Conservation (phyloP, 2,329 filamentous ascomycete species). For the Colletotrichum cuscutae region DNA sequence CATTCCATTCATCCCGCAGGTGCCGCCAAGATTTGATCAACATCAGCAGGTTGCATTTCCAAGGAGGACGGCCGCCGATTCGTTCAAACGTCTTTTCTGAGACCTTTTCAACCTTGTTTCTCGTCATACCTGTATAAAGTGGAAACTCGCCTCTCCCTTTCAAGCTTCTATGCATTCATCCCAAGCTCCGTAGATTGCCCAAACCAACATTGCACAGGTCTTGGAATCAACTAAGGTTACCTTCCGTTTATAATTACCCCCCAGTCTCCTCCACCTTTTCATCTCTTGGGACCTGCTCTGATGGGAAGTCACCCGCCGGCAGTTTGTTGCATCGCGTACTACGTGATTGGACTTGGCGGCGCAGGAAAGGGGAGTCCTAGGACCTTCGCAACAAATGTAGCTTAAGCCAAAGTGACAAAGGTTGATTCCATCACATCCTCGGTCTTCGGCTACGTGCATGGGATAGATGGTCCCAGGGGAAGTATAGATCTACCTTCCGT, state of each 20-base stretch:
- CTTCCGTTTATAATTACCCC: conserved; percentile 8
- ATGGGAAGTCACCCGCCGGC: conserved; percentile 31
- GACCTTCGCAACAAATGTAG: not conserved
- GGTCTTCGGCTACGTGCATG: not conserved
- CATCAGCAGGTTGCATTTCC: conserved; percentile 11
- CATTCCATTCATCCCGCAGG: not conserved
- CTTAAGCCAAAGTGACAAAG: too few relatives aligned
- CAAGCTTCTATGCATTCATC: too few relatives aligned
- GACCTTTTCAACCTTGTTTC: not conserved
- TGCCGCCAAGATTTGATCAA: conserved; percentile 19
- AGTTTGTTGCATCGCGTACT: conserved; percentile 34
- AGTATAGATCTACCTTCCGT: not conserved
- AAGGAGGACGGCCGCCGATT: not conserved
- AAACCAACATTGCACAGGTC: not conserved
- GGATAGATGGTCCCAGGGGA: not conserved
- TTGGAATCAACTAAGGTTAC: not conserved
- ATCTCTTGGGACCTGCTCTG: conserved; percentile 32
- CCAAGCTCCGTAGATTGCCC: not conserved
- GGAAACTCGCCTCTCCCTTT: not conserved
- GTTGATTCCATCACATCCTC: not conserved
- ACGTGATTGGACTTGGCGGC: conserved; percentile 22
- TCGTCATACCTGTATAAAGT: not conserved
- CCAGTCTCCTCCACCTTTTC: not conserved
- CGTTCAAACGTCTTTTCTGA: not conserved
- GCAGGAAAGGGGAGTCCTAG: not conserved